Percentiles rank a stretch among this genome's conserved stretches.
Conservation (phyloP, 257 asterid genomes). For the Solanum pinnatisectum region DNA sequence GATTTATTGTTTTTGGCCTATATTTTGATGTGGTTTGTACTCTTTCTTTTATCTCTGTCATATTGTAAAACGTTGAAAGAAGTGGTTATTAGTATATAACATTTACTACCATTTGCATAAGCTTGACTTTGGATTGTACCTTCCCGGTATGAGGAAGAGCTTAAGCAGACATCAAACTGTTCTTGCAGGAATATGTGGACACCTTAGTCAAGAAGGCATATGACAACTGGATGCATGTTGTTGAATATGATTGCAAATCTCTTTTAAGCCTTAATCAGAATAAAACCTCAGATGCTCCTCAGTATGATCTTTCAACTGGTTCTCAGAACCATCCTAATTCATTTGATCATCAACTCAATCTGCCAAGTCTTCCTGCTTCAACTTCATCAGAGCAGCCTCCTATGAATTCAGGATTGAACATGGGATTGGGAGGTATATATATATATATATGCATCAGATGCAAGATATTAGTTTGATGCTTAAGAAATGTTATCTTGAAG, state of each 20-base stretch:
- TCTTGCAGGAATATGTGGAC: conserved; percentile 67
- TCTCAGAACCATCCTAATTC: conserved; percentile 42
- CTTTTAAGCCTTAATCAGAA: conserved; percentile 48
- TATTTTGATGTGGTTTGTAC: neutral
- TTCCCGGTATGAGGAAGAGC: neutral
- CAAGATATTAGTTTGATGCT: neutral
- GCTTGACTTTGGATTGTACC: neutral
- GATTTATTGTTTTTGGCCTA: neutral
- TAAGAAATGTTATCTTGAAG: neutral
- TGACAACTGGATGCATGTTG: conserved; percentile 81
- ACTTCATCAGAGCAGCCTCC: conserved; percentile 48
- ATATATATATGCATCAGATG: conserved; percentile 1
- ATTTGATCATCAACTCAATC: conserved; percentile 41
- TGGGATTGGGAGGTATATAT: conserved; percentile 60
- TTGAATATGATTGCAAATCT: conserved; percentile 86
- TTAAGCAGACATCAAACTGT: neutral
- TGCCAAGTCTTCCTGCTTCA: conserved; percentile 48
- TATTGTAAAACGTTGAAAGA: neutral
- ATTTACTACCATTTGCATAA: neutral
- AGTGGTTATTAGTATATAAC: neutral
- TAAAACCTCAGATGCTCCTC: conserved; percentile 31
- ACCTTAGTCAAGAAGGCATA: conserved; percentile 83
- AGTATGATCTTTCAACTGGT: conserved; percentile 26
- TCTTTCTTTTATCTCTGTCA: neutral
- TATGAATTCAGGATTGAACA: conserved; percentile 33